phyloP scores from a whole-genome alignment of 495 filamentous ascomycete genomes.

The Talaromyces ruber region DNA sequence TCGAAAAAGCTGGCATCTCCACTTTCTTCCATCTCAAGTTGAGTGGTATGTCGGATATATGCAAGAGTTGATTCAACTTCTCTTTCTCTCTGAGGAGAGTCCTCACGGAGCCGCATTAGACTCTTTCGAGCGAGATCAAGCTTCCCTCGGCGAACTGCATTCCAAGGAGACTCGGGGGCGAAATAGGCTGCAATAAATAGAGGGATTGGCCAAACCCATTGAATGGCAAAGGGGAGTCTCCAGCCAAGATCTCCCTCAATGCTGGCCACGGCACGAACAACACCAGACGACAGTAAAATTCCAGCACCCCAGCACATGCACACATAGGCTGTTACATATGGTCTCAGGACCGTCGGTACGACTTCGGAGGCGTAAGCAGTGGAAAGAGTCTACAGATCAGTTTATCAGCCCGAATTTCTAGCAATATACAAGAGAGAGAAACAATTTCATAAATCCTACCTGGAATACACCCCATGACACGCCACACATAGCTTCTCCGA shows the following conservation, averaged over 20 bases:
- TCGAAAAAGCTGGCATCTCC: slow-evolving; percentile 54
- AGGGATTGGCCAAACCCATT: slow-evolving; percentile 67
- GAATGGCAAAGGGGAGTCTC: slow-evolving; percentile 44
- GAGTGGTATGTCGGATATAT: slow-evolving; percentile 53
- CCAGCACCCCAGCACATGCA: slow-evolving; percentile 40
- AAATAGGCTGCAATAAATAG: slow-evolving; percentile 54
- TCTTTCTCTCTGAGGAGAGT: slow-evolving; percentile 18
- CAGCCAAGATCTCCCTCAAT: slow-evolving; percentile 36
- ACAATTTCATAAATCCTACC: slow-evolving; percentile 9
- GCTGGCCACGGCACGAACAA: slow-evolving; percentile 25
- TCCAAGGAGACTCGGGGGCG: slow-evolving; percentile 67
- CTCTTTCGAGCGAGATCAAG: slow-evolving; percentile 34
- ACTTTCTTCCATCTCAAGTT: slow-evolving; percentile 53
- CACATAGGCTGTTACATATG: slow-evolving; percentile 36
- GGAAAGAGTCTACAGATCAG: slow-evolving; percentile 21
- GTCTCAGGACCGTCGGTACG: slow-evolving; percentile 29
- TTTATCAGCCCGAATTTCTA: too few relatives aligned
- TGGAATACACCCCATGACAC: slow-evolving; percentile 35
- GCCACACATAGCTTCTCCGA: slow-evolving; percentile 14
- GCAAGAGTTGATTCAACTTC: slow-evolving; percentile 53
- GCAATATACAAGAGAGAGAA: neutral
- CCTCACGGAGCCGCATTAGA: slow-evolving; percentile 14
- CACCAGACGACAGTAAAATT: slow-evolving; percentile 41
- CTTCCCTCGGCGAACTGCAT: slow-evolving; percentile 59
- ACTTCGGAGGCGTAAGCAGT: slow-evolving; percentile 45